Evolutionary conservation across 2,329 filamentous ascomycete genomes (phyloP), one percentile per base, ranked within the genome.

Genomic region (Fusarium sp.): DNA sequence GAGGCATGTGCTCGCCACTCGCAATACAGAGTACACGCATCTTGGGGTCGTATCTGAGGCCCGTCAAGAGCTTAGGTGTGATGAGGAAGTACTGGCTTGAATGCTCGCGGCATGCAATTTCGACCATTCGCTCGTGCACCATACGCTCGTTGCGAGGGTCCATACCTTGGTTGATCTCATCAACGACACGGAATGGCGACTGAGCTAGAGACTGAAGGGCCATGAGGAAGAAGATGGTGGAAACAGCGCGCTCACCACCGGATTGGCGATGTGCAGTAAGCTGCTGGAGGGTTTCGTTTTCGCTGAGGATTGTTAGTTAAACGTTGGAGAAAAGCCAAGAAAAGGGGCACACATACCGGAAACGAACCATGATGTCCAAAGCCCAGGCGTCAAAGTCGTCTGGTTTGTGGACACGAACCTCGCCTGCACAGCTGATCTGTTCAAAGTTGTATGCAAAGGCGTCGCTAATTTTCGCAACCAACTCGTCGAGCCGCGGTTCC

Each of bases 111-210:
- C 96, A 98, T 42, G 96, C 96, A 75, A 99, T 97, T 75, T 97
- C 94, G 10, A 99, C 96, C 91, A 99, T 96, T 67, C 96, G 92
- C 76, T 95, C 93, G 80, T 99, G 96, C 17, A 99, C 94, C 88
- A 97, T 96, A 71, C 96, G 92, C 80, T 99, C 96, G 79, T 99
- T 99, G 73, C 96, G 90, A 42, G 95, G 96, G 78, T 99, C 96
- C 96, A 99, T 99, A 69, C 96, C 96, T 81, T 99, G 96, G 76
- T 99, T 99, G 84, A 99, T 99, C 82, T 99, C 96, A 79, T 99
- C 96, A 60, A 99, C 96, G 48, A 99, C 95, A 51, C 96, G 93
- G 86, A 99, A 99, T 2, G 96, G 96, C 5, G 94, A 94, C 73
- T 94, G 91, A 17, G 96, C 95, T 73, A 99, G 89, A 48, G 92